Conservation (phyloP, 352 stramenopile species). For the Hyaloperonospora brassicae region DNA sequence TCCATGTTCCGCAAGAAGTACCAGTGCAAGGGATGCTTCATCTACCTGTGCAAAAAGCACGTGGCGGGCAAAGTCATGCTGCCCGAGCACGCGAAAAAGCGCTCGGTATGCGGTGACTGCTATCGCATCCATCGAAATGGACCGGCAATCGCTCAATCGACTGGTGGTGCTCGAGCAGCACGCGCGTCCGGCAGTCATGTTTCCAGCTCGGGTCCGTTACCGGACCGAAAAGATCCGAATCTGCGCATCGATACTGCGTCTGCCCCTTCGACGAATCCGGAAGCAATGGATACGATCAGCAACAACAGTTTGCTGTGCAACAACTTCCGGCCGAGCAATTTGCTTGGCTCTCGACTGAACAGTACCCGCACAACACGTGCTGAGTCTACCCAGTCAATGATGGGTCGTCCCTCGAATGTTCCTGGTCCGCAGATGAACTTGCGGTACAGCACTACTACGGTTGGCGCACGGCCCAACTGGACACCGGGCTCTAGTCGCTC, state of each 20-base stretch:
- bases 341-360: constrained; percentile 16
- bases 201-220: constrained; percentile 18
- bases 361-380: constrained; percentile 27
- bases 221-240: constrained; percentile 23
- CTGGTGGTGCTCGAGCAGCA: constrained; percentile 14
- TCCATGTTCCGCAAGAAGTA: constrained; percentile 83
- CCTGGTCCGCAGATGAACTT: constrained; percentile 38
- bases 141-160: constrained; percentile 22
- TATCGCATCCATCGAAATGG: constrained; percentile 55
- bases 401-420: constrained; percentile 37
- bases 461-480: constrained; percentile 19
- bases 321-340: constrained; percentile 15
- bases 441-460: constrained; percentile 40
- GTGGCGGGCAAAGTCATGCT: constrained; percentile 65
- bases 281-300: constrained; percentile 26
- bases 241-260: constrained; percentile 19
- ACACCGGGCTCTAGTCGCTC: constrained; percentile 15
- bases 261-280: constrained; percentile 16
- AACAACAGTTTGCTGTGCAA: constrained; percentile 25
- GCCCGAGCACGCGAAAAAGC: constrained; percentile 54
- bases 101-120: constrained; percentile 69
- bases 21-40: constrained; percentile 76
- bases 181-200: constrained; percentile 19
- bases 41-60: constrained; percentile 73
- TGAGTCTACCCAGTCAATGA: constrained; percentile 44